Evolutionary conservation across 148 eudicot genomes (phyloP), one percentile per base, ranked within the genome.

Genomic region (Mesembryanthemum crystallinum): DNA sequence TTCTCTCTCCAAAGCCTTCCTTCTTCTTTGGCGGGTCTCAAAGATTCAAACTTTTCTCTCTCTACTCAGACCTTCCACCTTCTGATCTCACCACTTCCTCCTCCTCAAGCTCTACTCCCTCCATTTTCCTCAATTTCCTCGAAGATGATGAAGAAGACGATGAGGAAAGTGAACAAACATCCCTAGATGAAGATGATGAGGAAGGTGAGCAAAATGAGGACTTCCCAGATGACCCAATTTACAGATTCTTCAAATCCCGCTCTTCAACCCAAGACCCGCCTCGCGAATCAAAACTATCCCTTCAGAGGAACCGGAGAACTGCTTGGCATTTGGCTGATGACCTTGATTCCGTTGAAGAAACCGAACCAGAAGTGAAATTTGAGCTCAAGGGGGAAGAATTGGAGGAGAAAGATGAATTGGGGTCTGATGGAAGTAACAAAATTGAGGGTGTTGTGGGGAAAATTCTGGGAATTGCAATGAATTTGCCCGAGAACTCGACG

Each of bases 51-150:
- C 68, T 78, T 55, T 63, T 78, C n/a, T 70, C 71, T 58, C 78
- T 82, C 39, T 71, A 24, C 32, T 80, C 84, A 75, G 64, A 1
- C 13, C 74, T 75, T 32, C 49, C 67, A 17, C 63, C 79, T 52
- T 78, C 85, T 49, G 47, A 65, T 23, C 9, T 35, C 32, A 42
- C 79, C n/a, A 20, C 82, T 66, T 49, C 84, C 39, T 75, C 82
- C 45, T 72, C 77, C 42, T 30, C 43, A 5, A 39, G 66, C 62
- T 65, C 82, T 20, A 23, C 84, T 43, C 52, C 88, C 73, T 82
- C 91, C 17, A 81, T 85, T 65, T 88, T 91, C 80, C 92, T 93
- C 47, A 87, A 88, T 25, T 88, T 79, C 67, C 90, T 89, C 27
- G 85, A 85, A 54, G 82, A 82, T 59, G 79, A 84, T 20, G 82